phyloP scores from a whole-genome alignment of 2,329 filamentous ascomycete genomes.

The Blastomyces gilchristii region DNA sequence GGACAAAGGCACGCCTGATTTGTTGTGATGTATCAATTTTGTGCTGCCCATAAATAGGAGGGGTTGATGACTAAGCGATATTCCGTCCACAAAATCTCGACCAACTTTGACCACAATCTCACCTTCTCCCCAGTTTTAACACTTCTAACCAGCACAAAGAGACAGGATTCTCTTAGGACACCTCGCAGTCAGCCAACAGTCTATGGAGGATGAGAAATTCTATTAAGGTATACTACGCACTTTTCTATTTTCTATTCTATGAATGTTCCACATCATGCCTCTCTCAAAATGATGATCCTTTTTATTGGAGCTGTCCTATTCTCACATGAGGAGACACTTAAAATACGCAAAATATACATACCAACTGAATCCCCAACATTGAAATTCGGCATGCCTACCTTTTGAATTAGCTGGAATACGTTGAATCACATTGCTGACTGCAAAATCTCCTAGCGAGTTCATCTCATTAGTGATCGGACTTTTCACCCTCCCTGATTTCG shows the following conservation, averaged over 20 bases:
- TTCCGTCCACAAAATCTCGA: neutral
- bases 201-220: neutral
- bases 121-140: neutral
- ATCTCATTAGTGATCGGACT: slow-evolving; percentile 1
- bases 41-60: neutral
- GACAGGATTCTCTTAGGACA: neutral
- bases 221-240: neutral
- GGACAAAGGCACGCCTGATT: neutral
- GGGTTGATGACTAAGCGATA: neutral
- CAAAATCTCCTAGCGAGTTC: slow-evolving; percentile 2
- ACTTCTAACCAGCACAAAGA: neutral
- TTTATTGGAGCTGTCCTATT: slow-evolving; percentile 28
- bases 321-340: slow-evolving; percentile 18
- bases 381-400: neutral
- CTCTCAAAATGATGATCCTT: slow-evolving; percentile 20
- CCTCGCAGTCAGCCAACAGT: neutral
- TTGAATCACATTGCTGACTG: neutral
- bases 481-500: slow-evolving; percentile 8
- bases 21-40: no score
- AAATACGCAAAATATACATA: slow-evolving; percentile 18
- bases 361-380: slow-evolving; percentile 13
- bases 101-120: no score
- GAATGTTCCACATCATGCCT: neutral
- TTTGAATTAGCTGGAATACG: neutral
- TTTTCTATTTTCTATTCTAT: neutral